Percentiles rank a stretch among this genome's conserved stretches.
phyloP scores from a whole-genome alignment of 2,329 filamentous ascomycete species.

The Aotearoamyces nothofagi region DNA sequence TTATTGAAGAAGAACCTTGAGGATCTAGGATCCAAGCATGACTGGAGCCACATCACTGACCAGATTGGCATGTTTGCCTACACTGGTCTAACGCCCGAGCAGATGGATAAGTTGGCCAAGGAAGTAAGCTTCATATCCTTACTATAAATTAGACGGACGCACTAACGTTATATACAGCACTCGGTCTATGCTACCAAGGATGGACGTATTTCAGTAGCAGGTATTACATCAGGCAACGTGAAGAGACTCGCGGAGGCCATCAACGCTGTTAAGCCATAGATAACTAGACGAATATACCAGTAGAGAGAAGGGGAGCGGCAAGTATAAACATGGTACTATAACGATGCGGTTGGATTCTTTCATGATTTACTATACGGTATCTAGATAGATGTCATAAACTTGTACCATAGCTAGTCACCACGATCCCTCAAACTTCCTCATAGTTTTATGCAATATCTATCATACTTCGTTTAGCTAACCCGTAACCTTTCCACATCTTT shows the following conservation, averaged over 20 bases:
- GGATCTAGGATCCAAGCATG: constrained; percentile 86
- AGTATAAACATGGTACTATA: too few species aligned
- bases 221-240: constrained; percentile 69
- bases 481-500: constrained; percentile 18
- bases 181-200: constrained; percentile 96
- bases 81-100: constrained; percentile 78
- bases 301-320: too few species aligned
- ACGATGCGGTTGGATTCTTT: too few species aligned
- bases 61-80: constrained; percentile 99
- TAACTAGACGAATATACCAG: too few species aligned
- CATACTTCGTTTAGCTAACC: constrained; percentile 7
- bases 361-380: too few species aligned
- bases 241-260: constrained; percentile 70
- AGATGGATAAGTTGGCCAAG: constrained; percentile 85
- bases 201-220: constrained; percentile 72
- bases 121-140: constrained; percentile 51
- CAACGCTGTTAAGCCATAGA: constrained; percentile 54
- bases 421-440: too few species aligned
- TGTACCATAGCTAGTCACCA: too few species aligned
- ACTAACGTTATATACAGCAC: too few species aligned
- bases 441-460: too few species aligned
- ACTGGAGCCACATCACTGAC: constrained; percentile 97
- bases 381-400: too few species aligned
- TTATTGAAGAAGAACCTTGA: constrained; percentile 91
- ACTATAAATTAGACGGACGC: constrained; percentile 3